These are phyloP conservation scores for Silene conica DNA, from an alignment of 148 eudicot genomes.

Conservation along the genomic window DNA sequence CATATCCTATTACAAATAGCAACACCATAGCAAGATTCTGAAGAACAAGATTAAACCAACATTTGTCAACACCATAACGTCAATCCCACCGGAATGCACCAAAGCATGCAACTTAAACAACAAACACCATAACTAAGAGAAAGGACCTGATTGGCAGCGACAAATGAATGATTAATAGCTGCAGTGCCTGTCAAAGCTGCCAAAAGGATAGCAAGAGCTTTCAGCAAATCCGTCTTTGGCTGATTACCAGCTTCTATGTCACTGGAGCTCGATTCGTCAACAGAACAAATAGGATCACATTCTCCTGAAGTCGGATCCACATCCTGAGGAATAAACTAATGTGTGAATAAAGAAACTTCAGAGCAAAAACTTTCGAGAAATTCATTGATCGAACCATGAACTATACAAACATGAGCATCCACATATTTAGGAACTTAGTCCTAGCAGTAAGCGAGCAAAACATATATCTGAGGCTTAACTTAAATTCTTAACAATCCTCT, in stretches of 20 bases:
- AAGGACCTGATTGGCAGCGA: slow-evolving; percentile 89
- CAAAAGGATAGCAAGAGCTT: slow-evolving; percentile 71
- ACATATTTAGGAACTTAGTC: neutral
- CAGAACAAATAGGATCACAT: slow-evolving; percentile 89
- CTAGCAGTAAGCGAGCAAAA: neutral
- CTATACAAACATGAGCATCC: neutral
- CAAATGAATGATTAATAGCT: slow-evolving; percentile 90
- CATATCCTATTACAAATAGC: slow-evolving; percentile 85
- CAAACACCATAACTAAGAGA: slow-evolving; percentile 7
- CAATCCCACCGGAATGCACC: slow-evolving; percentile 1
- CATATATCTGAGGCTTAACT: neutral
- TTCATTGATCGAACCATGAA: neutral
- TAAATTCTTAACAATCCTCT: neutral
- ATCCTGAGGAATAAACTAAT: slow-evolving; percentile 37
- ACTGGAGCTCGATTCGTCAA: slow-evolving; percentile 68
- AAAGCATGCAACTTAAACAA: slow-evolving; percentile 6
- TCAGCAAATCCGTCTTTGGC: slow-evolving; percentile 81
- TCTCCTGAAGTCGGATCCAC: slow-evolving; percentile 40
- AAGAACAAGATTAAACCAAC: slow-evolving; percentile 20
- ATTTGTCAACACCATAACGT: neutral
- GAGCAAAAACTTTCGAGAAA: neutral
- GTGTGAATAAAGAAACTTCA: slow-evolving; percentile 6
- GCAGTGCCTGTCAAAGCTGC: slow-evolving; percentile 75
- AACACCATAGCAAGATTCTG: slow-evolving; percentile 93
- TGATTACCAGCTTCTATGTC: slow-evolving; percentile 57